Conservation (phyloP, 2,329 filamentous ascomycete genomes). For the Trichoderma cornu-damae region DNA sequence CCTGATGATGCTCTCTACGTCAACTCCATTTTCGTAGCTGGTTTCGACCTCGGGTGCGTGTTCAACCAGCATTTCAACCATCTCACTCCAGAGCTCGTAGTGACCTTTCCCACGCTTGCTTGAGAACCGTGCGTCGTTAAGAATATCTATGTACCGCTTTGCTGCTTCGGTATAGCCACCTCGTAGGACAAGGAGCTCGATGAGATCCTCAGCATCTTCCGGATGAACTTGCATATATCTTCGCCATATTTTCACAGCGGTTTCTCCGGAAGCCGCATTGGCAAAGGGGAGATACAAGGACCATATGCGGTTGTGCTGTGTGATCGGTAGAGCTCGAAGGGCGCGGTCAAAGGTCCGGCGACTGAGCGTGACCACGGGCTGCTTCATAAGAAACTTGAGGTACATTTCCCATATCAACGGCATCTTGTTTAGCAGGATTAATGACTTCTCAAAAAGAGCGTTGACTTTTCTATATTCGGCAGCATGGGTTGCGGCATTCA, state of each 20-base stretch:
- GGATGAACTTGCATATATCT: slow-evolving; percentile 97
- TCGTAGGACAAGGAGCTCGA: slow-evolving; percentile 77
- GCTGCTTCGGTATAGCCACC: slow-evolving; percentile 87
- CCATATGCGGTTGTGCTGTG: slow-evolving; percentile 96
- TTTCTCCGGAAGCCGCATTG: slow-evolving; percentile 82
- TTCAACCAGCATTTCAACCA: slow-evolving; percentile 89
- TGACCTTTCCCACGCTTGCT: slow-evolving; percentile 93
- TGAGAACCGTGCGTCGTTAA: slow-evolving; percentile 84
- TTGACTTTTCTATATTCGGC: slow-evolving; percentile 91
- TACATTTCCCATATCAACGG: slow-evolving; percentile 98
- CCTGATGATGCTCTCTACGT: slow-evolving; percentile 86
- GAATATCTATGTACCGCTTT: slow-evolving; percentile 81
- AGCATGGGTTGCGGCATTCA: slow-evolving; percentile 75
- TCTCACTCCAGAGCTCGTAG: slow-evolving; percentile 95
- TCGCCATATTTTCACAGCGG: slow-evolving; percentile 88
- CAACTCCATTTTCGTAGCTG: slow-evolving; percentile 72
- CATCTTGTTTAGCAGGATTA: slow-evolving; percentile 98
- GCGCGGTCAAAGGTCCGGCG: slow-evolving; percentile 88
- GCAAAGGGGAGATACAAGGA: slow-evolving; percentile 85
- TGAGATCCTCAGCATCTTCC: slow-evolving; percentile 91
- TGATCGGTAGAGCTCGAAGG: slow-evolving; percentile 82
- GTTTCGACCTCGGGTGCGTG: slow-evolving; percentile 83
- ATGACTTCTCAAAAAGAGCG: slow-evolving; percentile 82
- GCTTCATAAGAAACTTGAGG: slow-evolving; percentile 79
- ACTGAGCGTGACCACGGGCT: slow-evolving; percentile 85